Percentiles rank a stretch among this genome's conserved stretches.
phyloP scores from a whole-genome alignment of 1,139 yeast species.

The Candida sp. region DNA sequence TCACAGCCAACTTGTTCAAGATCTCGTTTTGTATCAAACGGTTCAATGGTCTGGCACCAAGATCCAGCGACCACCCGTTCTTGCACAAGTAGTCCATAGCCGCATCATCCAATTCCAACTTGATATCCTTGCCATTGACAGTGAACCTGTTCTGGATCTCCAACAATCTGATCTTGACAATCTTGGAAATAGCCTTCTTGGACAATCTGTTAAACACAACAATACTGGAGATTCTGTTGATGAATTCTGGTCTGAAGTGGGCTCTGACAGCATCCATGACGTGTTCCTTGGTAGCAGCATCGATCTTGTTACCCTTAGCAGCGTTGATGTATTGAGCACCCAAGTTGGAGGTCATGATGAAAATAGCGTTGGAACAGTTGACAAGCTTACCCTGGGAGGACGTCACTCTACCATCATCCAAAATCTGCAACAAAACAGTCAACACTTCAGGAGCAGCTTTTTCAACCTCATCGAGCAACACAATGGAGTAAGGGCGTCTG shows the following conservation, averaged over 20 bases:
- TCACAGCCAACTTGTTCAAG: constrained; percentile 84
- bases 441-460: constrained; percentile 99
- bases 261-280: constrained; percentile 87
- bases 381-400: constrained; percentile 94
- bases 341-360: constrained; percentile 96
- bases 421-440: constrained; percentile 86
- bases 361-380: constrained; percentile 89
- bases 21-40: constrained; percentile 89
- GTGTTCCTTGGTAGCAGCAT: constrained; percentile 66
- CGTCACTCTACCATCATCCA: constrained; percentile 97
- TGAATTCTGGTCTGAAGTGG: constrained; percentile 97
- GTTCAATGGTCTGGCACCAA: constrained; percentile 98
- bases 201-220: constrained; percentile 93
- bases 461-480: constrained; percentile 95
- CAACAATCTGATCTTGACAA: constrained; percentile 79
- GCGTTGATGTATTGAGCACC: constrained; percentile 92
- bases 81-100: constrained; percentile 83
- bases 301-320: constrained; percentile 66
- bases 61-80: constrained; percentile 89
- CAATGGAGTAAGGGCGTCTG: constrained; percentile 93
- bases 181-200: constrained; percentile 89
- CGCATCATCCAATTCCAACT: constrained; percentile 67
- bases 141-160: constrained; percentile 90
- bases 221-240: constrained; percentile 93
- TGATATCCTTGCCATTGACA: constrained; percentile 77